Base-by-base conservation (phyloP, 208 protist species). In the Trypanosoma caninum region DNA sequence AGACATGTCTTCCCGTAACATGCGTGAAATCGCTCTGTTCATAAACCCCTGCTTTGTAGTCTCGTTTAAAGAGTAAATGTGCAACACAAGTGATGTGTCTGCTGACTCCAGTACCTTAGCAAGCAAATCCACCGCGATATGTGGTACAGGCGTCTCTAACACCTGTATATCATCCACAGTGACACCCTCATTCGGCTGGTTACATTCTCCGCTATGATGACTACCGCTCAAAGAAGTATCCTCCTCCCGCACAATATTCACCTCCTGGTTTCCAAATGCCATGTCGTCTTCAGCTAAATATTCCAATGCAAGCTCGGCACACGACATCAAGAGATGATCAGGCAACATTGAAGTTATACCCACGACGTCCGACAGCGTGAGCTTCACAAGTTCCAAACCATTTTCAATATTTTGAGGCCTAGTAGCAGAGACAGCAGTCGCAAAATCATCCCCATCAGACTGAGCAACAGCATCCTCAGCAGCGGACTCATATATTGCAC, bases 71-170 rank as follows among this genome's bases (percentile, higher is more conserved):
- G 45, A 35, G 28, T 65, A 65, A 23, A 72, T n/a, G 28, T 65
- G 56, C 4, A 51, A 42, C 8, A 72, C 30, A 33, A 70, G 47
- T 5, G 56, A 61, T 1, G 23, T 13, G 22, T 70, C 64, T 5
- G 28, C 46, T 8, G 55, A 16, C 23, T 61, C 46, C 14, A 70
- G 31, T 27, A 70, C 10, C 33, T 70, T 59, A 1, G 46, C 8
- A 22, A 70, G 56, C 5, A 70, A 52, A 30, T 16, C 23, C 25
- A 63, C 35, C 9, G 64, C 64, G 34, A 59, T 59, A 40, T 63
- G 18, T 31, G 38, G n/a, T n/a, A 70, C 40, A n/a, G 64, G 56
- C 13, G 64, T 70, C 31, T 70, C 64, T 18, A 70, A 27, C 16
- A 70, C 64, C 9, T 44, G n/a, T 18, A 41, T 5, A 25, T 60